phyloP scores from a whole-genome alignment of 176 grass and related monocot genomes.

The Ensete ventricosum region DNA sequence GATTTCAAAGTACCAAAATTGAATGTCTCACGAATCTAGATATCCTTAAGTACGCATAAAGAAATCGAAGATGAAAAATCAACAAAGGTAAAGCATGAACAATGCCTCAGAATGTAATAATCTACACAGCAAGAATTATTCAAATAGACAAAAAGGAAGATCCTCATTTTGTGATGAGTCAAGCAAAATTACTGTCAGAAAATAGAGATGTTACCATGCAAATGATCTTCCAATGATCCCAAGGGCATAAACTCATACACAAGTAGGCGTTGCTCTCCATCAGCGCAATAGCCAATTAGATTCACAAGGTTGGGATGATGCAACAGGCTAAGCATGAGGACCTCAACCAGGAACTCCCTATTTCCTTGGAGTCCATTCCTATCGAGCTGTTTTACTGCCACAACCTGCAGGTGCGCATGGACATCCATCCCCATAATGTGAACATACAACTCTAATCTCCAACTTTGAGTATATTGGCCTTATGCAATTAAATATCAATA shows the following conservation, averaged over 20 bases:
- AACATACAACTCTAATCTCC: neutral
- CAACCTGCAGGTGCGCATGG: neutral
- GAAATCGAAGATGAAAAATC: no score
- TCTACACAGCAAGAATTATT: neutral
- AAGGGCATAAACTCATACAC: conserved; percentile 92
- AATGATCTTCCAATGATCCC: conserved; percentile 90
- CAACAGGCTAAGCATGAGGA: conserved; percentile 62
- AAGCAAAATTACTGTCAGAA: neutral
- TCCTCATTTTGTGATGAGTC: neutral
- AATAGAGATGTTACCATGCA: conserved; percentile 40
- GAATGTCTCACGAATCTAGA: neutral
- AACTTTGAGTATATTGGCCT: neutral
- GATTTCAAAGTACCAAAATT: neutral
- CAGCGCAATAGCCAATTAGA: conserved; percentile 82
- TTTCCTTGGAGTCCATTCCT: conserved; percentile 10
- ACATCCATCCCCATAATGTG: neutral
- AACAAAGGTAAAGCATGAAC: no score
- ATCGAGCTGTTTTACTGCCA: conserved; percentile 8
- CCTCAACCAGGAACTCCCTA: conserved; percentile 6
- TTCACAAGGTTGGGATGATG: conserved; percentile 80
- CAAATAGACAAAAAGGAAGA: neutral
- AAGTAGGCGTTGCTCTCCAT: conserved; percentile 85
- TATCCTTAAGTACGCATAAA: no score
- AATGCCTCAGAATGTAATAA: no score
- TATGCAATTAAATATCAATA: no score